Evolutionary conservation across 768 basidiomycete genomes (phyloP), one percentile per base, ranked within the genome.

Genomic region (Tylopilus subfusipes): DNA sequence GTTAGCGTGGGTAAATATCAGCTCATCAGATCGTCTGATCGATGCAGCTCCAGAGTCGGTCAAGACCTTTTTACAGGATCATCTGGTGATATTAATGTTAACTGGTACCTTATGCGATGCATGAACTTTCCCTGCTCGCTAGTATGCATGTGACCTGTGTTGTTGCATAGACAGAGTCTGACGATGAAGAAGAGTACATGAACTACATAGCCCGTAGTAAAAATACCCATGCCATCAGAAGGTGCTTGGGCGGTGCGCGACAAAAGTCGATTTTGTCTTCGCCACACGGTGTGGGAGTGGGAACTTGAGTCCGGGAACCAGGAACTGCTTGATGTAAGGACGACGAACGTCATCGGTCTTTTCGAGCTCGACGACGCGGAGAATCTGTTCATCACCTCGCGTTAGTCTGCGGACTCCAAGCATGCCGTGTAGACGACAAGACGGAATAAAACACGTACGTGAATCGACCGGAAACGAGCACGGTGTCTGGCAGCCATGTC

Each of bases 401-500:
- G 21, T 62, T 31, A 62, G 29, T 18, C 46, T 9, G 51, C 40
- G n/a, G 4, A 21, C 25, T 21, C 10, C 9, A n/a, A 38, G n/a
- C n/a, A 11, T 8, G n/a, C 8, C 18, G 5, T 19, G 5, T 36
- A 19, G 36, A 18, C 9, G 22, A 19, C 39, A 19, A 21, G 12
- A 2, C 27, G 12, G 6, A 10, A 8, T 16, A n/a, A 18, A 44
- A 68, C 11, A 70, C 90, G 60, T 64, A 95, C 92, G 75, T 96
- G 94, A 75, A 98, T 95, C 42, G 93, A 98, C 76, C 96, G 84
- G 88, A 98, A 98, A 72, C 97, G 93, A 61, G 97, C 97, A 77
- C 96, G 93, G 76, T 99, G 96, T 63, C 95, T 84, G 59, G 97
- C 94, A 67, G 97, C 93, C 96, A 99, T 98, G 77, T 98, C 96